Evolutionary conservation across 2,329 filamentous ascomycete genomes (phyloP).

Genomic region (Beauveria scarabaeidicola): DNA sequence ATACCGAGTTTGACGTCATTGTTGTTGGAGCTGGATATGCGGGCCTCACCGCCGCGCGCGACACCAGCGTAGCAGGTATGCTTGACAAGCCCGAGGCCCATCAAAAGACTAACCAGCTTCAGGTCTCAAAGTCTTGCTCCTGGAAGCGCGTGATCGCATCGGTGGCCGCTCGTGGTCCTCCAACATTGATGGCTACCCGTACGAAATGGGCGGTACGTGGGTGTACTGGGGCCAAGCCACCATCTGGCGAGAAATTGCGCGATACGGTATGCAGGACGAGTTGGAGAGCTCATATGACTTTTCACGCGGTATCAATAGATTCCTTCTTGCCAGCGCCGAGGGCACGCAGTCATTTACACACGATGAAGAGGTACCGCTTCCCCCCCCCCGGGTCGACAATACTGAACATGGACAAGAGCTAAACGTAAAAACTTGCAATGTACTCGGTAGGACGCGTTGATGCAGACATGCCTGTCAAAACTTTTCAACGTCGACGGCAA

Average conservation of each 20-base stretch:
- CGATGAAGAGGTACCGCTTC: constrained; percentile 29
- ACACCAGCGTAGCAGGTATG: constrained; percentile 21
- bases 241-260: constrained; percentile 34
- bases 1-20: constrained; percentile 19
- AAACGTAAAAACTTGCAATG: neutral
- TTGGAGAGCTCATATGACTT: constrained; percentile 32
- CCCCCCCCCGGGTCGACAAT: neutral
- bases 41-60: constrained; percentile 22
- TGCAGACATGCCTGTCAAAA: constrained; percentile 28
- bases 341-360: constrained; percentile 29
- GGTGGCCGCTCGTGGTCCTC: constrained; percentile 39
- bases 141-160: constrained; percentile 40
- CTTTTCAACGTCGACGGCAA: constrained; percentile 38
- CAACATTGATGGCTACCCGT: constrained; percentile 33
- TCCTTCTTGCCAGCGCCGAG: constrained; percentile 25
- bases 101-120: neutral
- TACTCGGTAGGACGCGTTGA: constrained; percentile 19
- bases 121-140: constrained; percentile 31
- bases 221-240: constrained; percentile 36
- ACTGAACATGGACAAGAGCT: neutral
- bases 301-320: constrained; percentile 33
- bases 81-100: constrained; percentile 1
- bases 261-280: constrained; percentile 35
- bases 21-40: constrained; percentile 24
- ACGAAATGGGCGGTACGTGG: constrained; percentile 43